These are phyloP conservation scores for Cupressus sempervirens DNA, from an alignment of 75 land plant species.

Conservation along the genomic window DNA sequence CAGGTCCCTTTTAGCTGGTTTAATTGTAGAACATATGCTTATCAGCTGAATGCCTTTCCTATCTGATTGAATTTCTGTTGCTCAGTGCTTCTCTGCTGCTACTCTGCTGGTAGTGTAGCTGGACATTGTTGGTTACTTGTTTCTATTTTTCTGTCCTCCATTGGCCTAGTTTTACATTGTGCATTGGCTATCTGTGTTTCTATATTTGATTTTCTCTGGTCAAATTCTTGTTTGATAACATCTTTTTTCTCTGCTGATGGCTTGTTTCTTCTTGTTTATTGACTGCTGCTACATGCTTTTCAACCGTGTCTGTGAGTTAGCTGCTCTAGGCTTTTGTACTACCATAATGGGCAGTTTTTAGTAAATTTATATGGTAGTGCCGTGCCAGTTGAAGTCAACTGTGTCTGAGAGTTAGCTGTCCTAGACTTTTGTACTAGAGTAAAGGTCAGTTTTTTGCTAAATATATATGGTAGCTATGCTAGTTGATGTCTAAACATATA, in stretches of 20 bases:
- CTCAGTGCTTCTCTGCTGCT: not conserved
- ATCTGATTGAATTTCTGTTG: not conserved
- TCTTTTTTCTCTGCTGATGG: not conserved
- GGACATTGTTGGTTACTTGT: not conserved
- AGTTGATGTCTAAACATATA: not conserved
- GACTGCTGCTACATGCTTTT: not conserved
- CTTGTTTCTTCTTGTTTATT: not conserved
- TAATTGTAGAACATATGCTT: not conserved
- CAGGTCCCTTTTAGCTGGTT: not conserved
- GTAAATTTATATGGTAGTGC: not conserved
- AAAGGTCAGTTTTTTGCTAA: not conserved
- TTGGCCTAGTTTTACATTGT: not conserved
- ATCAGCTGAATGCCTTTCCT: not conserved
- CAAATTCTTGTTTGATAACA: not conserved
- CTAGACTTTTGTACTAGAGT: not conserved
- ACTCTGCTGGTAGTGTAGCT: not conserved
- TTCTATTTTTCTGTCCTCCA: not conserved
- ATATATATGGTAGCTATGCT: not conserved
- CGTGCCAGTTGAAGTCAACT: not conserved
- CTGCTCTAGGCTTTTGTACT: not conserved
- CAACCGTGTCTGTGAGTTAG: not conserved
- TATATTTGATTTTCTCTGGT: not conserved
- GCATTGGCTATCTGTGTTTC: not conserved
- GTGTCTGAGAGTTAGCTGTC: not conserved
- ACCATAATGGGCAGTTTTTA: not conserved